Percentiles rank a stretch among this genome's conserved stretches.
Evolutionary conservation across 2,329 filamentous ascomycete genomes (phyloP).

Genomic region (Diaporthe sp.): DNA sequence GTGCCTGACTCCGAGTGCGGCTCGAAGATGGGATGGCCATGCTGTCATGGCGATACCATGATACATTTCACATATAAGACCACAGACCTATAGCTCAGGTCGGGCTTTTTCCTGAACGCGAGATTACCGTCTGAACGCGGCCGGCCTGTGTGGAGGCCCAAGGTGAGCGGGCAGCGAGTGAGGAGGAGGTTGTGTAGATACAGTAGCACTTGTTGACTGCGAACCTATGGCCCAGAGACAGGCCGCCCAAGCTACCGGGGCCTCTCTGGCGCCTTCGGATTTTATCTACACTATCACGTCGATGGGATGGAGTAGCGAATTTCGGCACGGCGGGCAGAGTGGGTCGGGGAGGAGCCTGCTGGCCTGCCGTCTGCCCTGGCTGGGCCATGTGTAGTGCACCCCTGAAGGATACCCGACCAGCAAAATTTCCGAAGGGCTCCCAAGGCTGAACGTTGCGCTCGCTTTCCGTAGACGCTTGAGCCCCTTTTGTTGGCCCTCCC

Average conservation of each 20-base stretch:
- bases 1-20: slow-evolving; percentile 26
- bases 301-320: slow-evolving; percentile 32
- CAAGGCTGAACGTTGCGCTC: slow-evolving; percentile 38
- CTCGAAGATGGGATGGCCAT: slow-evolving; percentile 25
- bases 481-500: slow-evolving; percentile 29
- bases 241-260: background rate
- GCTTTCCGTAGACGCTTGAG: slow-evolving; percentile 27
- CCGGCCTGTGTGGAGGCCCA: background rate
- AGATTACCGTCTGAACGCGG: background rate
- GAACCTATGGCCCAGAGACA: slow-evolving; percentile 6
- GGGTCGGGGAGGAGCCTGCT: slow-evolving; percentile 34
- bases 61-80: background rate
- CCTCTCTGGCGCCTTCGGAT: slow-evolving; percentile 12
- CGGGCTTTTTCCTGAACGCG: background rate
- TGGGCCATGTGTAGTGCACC: slow-evolving; percentile 13
- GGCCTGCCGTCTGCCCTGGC: background rate
- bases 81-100: slow-evolving; percentile 20
- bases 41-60: background rate
- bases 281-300: slow-evolving; percentile 32
- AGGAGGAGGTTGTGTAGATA: background rate
- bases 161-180: background rate
- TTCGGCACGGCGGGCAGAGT: slow-evolving; percentile 34
- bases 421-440: slow-evolving; percentile 34
- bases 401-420: slow-evolving; percentile 29
- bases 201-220: background rate